Evolutionary conservation across 331 rosid genomes (phyloP).

Genomic region (Prunus yedoensis): DNA sequence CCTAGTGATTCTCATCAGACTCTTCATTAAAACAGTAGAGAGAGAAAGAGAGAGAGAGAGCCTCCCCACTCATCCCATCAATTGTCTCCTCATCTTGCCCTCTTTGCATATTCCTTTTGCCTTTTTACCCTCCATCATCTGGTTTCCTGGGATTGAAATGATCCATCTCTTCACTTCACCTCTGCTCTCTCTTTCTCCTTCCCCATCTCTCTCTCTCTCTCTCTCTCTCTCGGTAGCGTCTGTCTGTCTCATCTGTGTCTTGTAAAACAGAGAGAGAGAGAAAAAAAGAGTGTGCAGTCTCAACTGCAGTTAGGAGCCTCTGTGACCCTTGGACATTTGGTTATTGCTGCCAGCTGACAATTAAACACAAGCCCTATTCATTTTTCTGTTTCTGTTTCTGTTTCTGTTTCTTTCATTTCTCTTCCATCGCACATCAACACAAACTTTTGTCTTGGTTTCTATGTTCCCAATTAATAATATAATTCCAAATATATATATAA

Average conservation of each 20-base stretch:
- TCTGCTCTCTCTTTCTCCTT: not conserved
- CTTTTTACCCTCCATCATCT: conserved; percentile 4
- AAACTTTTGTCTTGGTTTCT: not conserved
- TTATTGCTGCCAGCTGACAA: conserved; percentile 9
- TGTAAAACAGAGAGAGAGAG: not conserved
- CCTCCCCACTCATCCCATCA: not conserved
- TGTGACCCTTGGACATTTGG: conserved; percentile 21
- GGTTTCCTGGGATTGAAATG: not conserved
- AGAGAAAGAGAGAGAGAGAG: not conserved
- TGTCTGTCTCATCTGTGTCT: conserved; percentile 6
- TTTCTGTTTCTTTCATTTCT: not conserved
- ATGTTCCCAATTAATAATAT: too few relatives aligned
- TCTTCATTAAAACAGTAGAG: conserved; percentile 32
- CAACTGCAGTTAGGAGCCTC: conserved; percentile 39
- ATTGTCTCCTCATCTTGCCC: conserved; percentile 23
- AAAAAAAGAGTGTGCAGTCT: conserved; percentile 21
- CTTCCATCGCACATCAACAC: not conserved
- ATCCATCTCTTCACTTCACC: not conserved
- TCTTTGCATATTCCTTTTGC: conserved; percentile 46
- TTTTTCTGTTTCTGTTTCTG: not conserved
- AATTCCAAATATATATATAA: too few relatives aligned
- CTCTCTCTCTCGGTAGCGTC: too few relatives aligned
- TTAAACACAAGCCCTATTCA: not conserved
- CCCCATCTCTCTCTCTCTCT: conserved; percentile 19
- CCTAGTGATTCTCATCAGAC: conserved; percentile 18